Evolutionary conservation across 2,329 filamentous ascomycete species (phyloP), one percentile per base, ranked within the genome.

Genomic region (Nigrospora oryzae): DNA sequence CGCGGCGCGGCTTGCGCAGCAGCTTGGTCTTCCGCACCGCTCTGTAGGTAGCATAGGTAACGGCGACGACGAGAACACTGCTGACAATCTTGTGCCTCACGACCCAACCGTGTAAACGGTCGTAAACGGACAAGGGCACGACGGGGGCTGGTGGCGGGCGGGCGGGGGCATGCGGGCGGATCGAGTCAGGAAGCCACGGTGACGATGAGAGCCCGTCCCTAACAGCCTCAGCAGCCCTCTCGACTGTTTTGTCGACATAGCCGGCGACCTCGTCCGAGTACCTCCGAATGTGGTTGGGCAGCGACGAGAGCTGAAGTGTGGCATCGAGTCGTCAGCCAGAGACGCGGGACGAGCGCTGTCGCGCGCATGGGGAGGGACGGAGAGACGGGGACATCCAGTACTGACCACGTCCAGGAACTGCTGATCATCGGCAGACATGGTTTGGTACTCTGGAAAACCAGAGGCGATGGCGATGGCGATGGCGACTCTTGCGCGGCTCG

Each of bases 371-470:
- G 28, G 40, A 37, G 36, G 16, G 13, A 31, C 13, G 12, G 28
- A 14, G 31, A 19, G 42, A 52, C 47, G 46, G 38, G 31, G 40
- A 36, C 35, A 46, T 16, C n/a, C 33, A 42, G 51, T 52, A 61
- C 83, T 72, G 68, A 90, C 86, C 61, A 85, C 74, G 66, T 89
- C 84, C 52, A 89, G 69, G 60, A 90, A 84, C 56, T 85, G 81
- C 67, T 88, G 82, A 60, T 89, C 85, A 62, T 90, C 84, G 61
- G 79, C 81, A 53, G 86, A 84, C 86, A 91, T 91, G 53, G 59
- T 76, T 28, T 28, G 23, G 8, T 28, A 10, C 23, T 7, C 19
- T 10, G 23, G 23, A 28, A 28, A 7, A 28, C 23, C 23, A 28
- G 23, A 28, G 23, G 10, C 23, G 23, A 10, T 28, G 8, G 23